Conservation (phyloP, 1,284 basidiomycete species). For the Pholiota adiposa region DNA sequence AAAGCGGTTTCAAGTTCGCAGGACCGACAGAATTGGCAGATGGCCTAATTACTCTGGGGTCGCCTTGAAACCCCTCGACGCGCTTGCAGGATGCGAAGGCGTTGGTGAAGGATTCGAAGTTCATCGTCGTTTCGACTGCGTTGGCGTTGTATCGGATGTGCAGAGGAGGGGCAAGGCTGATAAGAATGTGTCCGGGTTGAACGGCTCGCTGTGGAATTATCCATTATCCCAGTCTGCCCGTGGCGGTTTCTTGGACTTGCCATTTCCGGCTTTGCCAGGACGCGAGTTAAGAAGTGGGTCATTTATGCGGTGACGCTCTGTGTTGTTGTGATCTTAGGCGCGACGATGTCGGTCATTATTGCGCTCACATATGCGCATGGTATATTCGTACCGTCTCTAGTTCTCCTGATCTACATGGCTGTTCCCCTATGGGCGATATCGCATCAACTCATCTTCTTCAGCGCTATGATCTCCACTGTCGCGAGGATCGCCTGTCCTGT, state of each 20-base stretch:
- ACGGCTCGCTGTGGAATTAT: slow-evolving; percentile 8
- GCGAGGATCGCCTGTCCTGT: background rate
- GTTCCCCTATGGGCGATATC: slow-evolving; percentile 5
- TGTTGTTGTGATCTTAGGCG: background rate
- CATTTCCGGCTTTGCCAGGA: slow-evolving; percentile 2
- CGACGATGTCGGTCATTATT: background rate
- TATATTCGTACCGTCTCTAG: background rate
- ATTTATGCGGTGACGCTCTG: background rate
- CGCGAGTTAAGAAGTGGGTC: slow-evolving; percentile 1
- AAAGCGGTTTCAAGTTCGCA: background rate
- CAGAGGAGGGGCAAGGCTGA: background rate
- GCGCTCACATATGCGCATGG: slow-evolving; percentile 3
- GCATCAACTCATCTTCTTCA: background rate
- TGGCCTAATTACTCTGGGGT: background rate
- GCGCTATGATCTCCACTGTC: background rate
- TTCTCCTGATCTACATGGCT: slow-evolving; percentile 8
- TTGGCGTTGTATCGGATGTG: background rate
- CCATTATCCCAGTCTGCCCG: slow-evolving; percentile 10
- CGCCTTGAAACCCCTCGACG: background rate
- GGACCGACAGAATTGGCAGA: background rate
- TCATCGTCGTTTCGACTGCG: background rate
- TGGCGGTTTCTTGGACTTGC: slow-evolving; percentile 5
- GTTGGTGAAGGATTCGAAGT: background rate
- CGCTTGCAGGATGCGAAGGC: background rate
- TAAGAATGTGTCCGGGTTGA: slow-evolving; percentile 6